Conservation (phyloP, 768 basidiomycete genomes). For the Phanerochaete sordida region DNA sequence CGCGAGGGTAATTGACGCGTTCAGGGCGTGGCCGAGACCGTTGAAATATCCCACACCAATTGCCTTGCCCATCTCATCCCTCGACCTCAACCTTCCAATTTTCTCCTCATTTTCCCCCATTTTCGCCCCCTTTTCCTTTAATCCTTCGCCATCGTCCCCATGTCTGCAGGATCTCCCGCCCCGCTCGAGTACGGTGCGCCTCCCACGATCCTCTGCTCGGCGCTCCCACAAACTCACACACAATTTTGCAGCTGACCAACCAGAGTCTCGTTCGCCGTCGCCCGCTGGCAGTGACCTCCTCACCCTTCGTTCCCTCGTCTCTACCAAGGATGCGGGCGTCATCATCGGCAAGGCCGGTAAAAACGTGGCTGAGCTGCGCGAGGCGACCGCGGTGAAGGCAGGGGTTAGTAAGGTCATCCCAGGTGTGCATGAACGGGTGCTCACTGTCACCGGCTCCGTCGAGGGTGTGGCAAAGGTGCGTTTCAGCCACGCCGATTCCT, state of each 20-base stretch:
- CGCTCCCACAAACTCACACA: neutral
- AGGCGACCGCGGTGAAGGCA: slow-evolving; percentile 95
- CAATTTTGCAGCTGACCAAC: slow-evolving; percentile 45
- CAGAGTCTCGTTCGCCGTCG: slow-evolving; percentile 71
- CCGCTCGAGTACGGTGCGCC: slow-evolving; percentile 52
- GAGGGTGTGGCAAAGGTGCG: slow-evolving; percentile 89
- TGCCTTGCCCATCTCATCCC: slow-evolving; percentile 5
- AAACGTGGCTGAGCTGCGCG: slow-evolving; percentile 95
- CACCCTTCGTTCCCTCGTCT: slow-evolving; percentile 92
- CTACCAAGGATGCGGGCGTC: slow-evolving; percentile 95
- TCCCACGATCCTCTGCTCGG: slow-evolving; percentile 5
- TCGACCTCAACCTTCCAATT: slow-evolving; percentile 25
- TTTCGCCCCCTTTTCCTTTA: neutral
- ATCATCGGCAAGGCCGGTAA: slow-evolving; percentile 97
- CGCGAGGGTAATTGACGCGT: slow-evolving; percentile 12
- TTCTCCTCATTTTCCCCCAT: slow-evolving; percentile 23
- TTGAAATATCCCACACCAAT: slow-evolving; percentile 16
- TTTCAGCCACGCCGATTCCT: slow-evolving; percentile 5
- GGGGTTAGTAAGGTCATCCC: slow-evolving; percentile 98
- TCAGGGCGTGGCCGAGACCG: slow-evolving; percentile 14
- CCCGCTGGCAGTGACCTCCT: slow-evolving; percentile 71
- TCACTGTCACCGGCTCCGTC: slow-evolving; percentile 89
- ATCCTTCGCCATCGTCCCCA: slow-evolving; percentile 33
- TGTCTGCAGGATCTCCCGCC: slow-evolving; percentile 63
- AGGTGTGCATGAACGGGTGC: slow-evolving; percentile 96